Evolutionary conservation across 2,329 filamentous ascomycete species (phyloP).

Genomic region (Fonsecaea pugnacius): DNA sequence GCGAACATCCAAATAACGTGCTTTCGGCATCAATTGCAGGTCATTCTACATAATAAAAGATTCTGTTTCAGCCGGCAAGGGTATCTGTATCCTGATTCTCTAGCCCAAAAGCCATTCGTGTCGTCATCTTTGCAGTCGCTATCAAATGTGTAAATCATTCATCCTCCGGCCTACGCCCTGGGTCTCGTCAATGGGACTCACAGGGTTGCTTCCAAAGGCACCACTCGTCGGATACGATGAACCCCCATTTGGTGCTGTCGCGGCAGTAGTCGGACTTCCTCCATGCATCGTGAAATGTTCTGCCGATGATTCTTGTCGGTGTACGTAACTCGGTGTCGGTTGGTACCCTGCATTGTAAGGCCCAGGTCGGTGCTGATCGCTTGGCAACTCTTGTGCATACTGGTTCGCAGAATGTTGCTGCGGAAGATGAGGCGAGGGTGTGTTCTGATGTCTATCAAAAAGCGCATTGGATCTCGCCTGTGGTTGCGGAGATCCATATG

Average conservation of each 20-base stretch:
- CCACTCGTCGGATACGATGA: slow-evolving; percentile 9
- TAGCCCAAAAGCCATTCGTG: slow-evolving; percentile 6
- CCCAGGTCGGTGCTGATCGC: slow-evolving; percentile 23
- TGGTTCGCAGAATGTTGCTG: slow-evolving; percentile 22
- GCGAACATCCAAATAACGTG: background rate
- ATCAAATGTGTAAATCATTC: slow-evolving; percentile 33
- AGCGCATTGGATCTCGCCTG: slow-evolving; percentile 23
- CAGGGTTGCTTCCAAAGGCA: slow-evolving; percentile 14
- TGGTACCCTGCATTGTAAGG: slow-evolving; percentile 33
- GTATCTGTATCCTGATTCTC: slow-evolving; percentile 21
- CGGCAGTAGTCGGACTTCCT: slow-evolving; percentile 16
- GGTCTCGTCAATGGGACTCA: slow-evolving; percentile 27
- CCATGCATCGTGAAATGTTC: slow-evolving; percentile 34
- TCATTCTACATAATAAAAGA: slow-evolving; percentile 14
- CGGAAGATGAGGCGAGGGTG: slow-evolving; percentile 23
- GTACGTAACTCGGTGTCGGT: slow-evolving; percentile 33
- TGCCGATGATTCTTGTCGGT: slow-evolving; percentile 33
- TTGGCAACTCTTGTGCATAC: slow-evolving; percentile 19
- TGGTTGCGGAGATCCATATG: slow-evolving; percentile 22
- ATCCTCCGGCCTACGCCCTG: slow-evolving; percentile 25
- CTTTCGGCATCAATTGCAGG: background rate
- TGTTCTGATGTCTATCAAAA: slow-evolving; percentile 26
- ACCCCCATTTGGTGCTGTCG: slow-evolving; percentile 1
- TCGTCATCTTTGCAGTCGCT: background rate
- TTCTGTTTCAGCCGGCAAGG: background rate